Percentiles rank a stretch among this genome's conserved stretches.
phyloP scores from a whole-genome alignment of 441 rosid genomes.

The Gossypium schwendimanii region DNA sequence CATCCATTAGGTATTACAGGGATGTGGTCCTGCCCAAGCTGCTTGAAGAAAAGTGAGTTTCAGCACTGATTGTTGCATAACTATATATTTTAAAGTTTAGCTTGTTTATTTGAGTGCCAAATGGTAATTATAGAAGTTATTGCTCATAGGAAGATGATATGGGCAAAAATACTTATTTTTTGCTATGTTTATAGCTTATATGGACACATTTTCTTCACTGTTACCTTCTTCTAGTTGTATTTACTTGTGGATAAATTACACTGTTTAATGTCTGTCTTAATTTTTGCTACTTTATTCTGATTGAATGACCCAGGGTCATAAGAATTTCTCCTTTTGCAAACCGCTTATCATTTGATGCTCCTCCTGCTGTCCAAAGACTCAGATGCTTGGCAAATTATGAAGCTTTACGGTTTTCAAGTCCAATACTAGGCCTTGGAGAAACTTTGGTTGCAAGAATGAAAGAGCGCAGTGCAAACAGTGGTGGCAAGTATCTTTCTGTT shows the following conservation, averaged over 20 bases:
- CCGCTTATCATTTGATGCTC: constrained; percentile 92
- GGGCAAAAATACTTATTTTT: neutral
- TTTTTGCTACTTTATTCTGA: constrained; percentile 17
- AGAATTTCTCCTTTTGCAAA: constrained; percentile 99
- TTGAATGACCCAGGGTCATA: constrained; percentile 59
- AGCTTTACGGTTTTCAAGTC: constrained; percentile 74
- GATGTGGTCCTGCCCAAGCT: constrained; percentile 85
- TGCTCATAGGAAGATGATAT: neutral
- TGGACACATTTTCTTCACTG: neutral
- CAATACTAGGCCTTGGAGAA: constrained; percentile 72
- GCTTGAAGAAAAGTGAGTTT: constrained; percentile 90
- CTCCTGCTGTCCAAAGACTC: constrained; percentile 82
- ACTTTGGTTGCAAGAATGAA: constrained; percentile 86
- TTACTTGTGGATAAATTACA: neutral
- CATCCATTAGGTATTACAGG: constrained; percentile 72
- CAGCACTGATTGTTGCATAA: neutral
- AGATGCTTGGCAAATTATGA: constrained; percentile 93
- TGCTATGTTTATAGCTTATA: neutral
- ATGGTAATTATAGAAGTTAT: neutral
- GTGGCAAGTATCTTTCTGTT: constrained; percentile 81
- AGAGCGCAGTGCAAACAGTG: constrained; percentile 65
- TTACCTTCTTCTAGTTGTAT: neutral
- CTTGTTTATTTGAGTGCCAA: neutral
- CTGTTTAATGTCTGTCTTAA: constrained; percentile 9
- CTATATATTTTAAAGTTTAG: neutral